phyloP scores from a whole-genome alignment of 2,329 filamentous ascomycete genomes.

The Setomelanomma holmii region DNA sequence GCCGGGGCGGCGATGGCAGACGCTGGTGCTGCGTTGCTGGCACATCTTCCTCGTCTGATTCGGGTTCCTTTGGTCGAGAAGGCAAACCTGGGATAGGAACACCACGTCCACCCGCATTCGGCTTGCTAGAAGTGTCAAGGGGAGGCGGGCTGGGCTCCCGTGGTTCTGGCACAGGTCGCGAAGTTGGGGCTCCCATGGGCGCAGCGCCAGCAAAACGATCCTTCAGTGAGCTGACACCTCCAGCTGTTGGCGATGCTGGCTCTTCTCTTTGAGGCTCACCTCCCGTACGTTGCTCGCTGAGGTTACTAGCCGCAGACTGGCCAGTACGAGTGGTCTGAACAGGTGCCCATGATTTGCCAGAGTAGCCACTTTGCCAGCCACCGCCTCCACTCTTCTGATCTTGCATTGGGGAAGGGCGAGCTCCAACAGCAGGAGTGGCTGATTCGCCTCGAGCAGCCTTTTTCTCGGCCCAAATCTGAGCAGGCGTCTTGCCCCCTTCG shows the following conservation, averaged over 20 bases:
- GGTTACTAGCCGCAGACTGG: constrained; percentile 62
- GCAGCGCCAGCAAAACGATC: constrained; percentile 83
- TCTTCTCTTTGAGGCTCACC: constrained; percentile 56
- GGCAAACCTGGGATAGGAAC: constrained; percentile 82
- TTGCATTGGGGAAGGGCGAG: constrained; percentile 35
- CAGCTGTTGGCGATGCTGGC: constrained; percentile 61
- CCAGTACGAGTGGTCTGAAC: constrained; percentile 78
- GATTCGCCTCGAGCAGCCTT: constrained; percentile 79
- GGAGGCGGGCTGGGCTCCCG: constrained; percentile 63
- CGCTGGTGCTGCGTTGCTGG: constrained; percentile 63
- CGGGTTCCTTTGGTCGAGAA: constrained; percentile 60
- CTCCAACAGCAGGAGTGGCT: constrained; percentile 49
- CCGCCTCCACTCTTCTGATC: constrained; percentile 74
- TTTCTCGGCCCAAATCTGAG: constrained; percentile 96
- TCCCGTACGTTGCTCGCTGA: constrained; percentile 70
- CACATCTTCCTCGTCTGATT: constrained; percentile 52
- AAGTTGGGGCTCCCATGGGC: constrained; percentile 60
- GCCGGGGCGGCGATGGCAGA: constrained; percentile 52
- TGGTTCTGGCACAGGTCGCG: constrained; percentile 48
- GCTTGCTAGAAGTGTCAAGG: constrained; percentile 72
- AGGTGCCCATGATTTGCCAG: constrained; percentile 86
- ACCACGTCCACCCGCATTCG: constrained; percentile 66
- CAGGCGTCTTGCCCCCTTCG: constrained; percentile 92
- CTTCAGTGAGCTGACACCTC: constrained; percentile 75
- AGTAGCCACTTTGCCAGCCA: constrained; percentile 91